Evolutionary conservation across 495 filamentous ascomycete species (phyloP), one percentile per base, ranked within the genome.

Genomic region (Neurospora sp.): DNA sequence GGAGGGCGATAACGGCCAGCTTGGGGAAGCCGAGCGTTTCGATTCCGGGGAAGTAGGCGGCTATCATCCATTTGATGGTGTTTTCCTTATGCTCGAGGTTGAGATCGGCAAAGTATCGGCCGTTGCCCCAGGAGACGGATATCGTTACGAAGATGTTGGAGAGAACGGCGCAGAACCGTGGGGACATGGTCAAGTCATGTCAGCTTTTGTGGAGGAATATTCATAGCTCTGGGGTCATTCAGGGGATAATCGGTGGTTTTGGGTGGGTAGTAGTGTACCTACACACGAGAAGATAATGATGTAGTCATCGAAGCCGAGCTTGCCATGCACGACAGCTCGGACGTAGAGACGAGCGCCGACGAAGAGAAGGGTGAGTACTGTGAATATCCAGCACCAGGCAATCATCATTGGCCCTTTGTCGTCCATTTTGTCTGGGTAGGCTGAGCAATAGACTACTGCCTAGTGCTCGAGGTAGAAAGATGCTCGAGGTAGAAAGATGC

Each of bases 21-120:
- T 85, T 86, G 14, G 84, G 84, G 1, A 86, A 40, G 3, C 74
- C 73, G 61, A 86, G 84, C 1, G 82, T 82, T 38, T 84, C 41
- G 37, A 86, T 78, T 9, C 81, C 85, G 3, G 84, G 77, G 0
- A 77, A 20, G 70, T 84, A 85, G 70, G 74, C 80, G 38, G 79
- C 68, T 9, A 85, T 78, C 9, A 78, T 80, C 38, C 80, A 84
- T 16, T 81, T 35, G 42, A 81, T 71, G 7, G 79, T 79, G 37
- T 75, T 71, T 7, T 75, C 74, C 39, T 74, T 69, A 38, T 84
- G 76, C 4, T 76, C 44, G 4, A 74, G 71, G 12, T 3, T 74
- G 9, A 84, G 74, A 7, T 74, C 70, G 41, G 70, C 61, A 12
- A 81, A 40, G 74, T 84, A 82, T 41, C 73, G 71, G 20, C 78